Evolutionary conservation across 257 asterid genomes (phyloP).

Genomic region (Lycium ferocissimum): DNA sequence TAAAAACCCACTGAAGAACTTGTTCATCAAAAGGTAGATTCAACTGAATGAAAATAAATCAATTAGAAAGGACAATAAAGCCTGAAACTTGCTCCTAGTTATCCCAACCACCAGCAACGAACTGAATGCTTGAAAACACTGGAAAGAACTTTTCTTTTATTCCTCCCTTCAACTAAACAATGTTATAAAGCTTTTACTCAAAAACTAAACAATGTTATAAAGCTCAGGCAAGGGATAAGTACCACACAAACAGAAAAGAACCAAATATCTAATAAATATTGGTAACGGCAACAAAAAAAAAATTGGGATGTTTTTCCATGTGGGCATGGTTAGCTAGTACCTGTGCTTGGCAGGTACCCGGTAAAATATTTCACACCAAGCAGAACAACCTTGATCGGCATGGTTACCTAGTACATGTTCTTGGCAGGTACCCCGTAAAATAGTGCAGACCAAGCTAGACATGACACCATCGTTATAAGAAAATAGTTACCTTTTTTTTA

Average conservation of each 20-base stretch:
- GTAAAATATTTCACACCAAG: not conserved
- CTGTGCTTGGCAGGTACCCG: not conserved
- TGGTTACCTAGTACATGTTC: not conserved
- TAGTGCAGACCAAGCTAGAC: not conserved
- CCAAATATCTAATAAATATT: too few species aligned
- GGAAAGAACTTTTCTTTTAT: too few species aligned
- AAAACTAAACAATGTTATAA: too few species aligned
- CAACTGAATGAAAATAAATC: not conserved
- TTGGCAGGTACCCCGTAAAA: not conserved
- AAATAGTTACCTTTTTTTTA: not conserved
- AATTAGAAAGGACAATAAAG: not conserved
- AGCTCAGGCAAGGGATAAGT: too few species aligned
- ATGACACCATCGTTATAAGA: not conserved
- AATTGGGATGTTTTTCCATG: too few species aligned
- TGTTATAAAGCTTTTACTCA: too few species aligned
- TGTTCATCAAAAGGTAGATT: not conserved
- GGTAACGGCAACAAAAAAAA: too few species aligned
- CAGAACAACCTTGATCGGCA: not conserved
- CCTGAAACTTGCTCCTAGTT: not conserved
- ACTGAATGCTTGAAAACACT: slow-evolving; percentile 8
- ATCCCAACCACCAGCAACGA: slow-evolving; percentile 5
- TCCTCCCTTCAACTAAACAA: too few species aligned
- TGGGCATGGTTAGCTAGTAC: not conserved
- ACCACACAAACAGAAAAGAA: too few species aligned
- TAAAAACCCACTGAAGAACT: not conserved